Evolutionary conservation across 768 basidiomycete species (phyloP).

Genomic region (Amyloporia xantha): DNA sequence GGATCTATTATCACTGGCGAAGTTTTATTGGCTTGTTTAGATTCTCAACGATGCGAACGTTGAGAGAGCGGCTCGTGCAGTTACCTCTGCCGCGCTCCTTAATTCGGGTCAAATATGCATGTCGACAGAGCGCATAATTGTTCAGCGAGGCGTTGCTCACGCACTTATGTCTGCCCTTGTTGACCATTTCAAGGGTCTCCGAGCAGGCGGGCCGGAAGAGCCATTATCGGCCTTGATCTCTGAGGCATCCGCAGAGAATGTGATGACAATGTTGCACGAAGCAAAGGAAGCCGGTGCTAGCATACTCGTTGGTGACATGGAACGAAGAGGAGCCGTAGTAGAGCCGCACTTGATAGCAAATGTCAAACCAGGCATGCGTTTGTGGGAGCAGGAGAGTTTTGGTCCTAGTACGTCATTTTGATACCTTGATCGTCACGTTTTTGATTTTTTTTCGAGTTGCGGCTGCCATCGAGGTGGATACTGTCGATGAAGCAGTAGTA

Average conservation of each 20-base stretch:
- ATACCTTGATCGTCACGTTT: no score
- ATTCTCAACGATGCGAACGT: constrained; percentile 48
- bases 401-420: constrained; percentile 40
- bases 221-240: constrained; percentile 11
- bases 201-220: neutral
- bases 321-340: constrained; percentile 33
- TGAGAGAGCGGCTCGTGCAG: constrained; percentile 43
- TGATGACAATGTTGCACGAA: constrained; percentile 37
- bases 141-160: constrained; percentile 29
- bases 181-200: neutral
- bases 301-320: constrained; percentile 37
- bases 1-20: no score
- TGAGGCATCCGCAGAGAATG: constrained; percentile 38
- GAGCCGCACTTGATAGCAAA: constrained; percentile 45
- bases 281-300: constrained; percentile 38
- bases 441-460: constrained; percentile 34
- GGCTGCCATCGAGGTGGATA: constrained; percentile 39
- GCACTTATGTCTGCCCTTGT: neutral
- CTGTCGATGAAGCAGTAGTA: constrained; percentile 46
- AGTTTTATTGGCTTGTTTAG: no score
- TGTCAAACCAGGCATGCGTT: constrained; percentile 40
- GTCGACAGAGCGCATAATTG: constrained; percentile 52
- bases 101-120: constrained; percentile 53
- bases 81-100: constrained; percentile 37
- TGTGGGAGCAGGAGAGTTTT: constrained; percentile 58